These are phyloP conservation scores for Starmerella etchellsii DNA, from an alignment of 805 yeast genomes.

Conservation along the genomic window DNA sequence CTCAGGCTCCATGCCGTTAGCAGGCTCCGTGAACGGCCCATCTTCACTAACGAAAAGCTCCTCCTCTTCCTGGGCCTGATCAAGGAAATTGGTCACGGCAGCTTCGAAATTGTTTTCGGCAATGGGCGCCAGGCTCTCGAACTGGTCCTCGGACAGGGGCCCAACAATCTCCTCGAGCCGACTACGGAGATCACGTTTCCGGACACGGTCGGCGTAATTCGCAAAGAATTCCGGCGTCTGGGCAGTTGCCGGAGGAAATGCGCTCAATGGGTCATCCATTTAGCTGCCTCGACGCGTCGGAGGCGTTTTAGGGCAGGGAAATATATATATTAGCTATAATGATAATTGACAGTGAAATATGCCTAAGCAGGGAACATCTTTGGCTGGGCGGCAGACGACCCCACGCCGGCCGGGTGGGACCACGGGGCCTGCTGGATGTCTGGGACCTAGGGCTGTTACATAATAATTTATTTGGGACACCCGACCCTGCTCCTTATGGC, in stretches of 20 bases:
- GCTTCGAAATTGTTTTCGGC: conserved; percentile 21
- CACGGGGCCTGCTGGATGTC: too few species aligned
- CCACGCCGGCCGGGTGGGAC: too few species aligned
- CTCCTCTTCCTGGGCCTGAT: conserved; percentile 5
- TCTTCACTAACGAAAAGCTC: background rate
- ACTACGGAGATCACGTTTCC: conserved; percentile 4
- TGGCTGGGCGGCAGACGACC: too few species aligned
- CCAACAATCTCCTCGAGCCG: conserved; percentile 24
- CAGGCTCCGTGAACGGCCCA: background rate
- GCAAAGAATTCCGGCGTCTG: conserved; percentile 12
- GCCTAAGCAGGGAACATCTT: too few species aligned
- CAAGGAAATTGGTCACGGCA: conserved; percentile 24
- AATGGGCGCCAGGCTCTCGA: conserved; percentile 14
- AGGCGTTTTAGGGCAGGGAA: background rate
- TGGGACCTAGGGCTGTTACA: too few species aligned
- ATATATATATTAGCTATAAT: too few species aligned
- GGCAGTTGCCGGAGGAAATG: conserved; percentile 5
- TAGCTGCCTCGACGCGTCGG: background rate
- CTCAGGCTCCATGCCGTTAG: too few species aligned
- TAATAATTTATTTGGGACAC: too few species aligned
- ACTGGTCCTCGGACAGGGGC: conserved; percentile 11
- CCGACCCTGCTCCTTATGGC: too few species aligned
- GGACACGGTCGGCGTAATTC: background rate
- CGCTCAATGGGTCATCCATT: conserved; percentile 2
- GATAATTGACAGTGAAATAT: too few species aligned